Evolutionary conservation across 1,284 basidiomycete species (phyloP).

Genomic region (Trichosporon asahii): DNA sequence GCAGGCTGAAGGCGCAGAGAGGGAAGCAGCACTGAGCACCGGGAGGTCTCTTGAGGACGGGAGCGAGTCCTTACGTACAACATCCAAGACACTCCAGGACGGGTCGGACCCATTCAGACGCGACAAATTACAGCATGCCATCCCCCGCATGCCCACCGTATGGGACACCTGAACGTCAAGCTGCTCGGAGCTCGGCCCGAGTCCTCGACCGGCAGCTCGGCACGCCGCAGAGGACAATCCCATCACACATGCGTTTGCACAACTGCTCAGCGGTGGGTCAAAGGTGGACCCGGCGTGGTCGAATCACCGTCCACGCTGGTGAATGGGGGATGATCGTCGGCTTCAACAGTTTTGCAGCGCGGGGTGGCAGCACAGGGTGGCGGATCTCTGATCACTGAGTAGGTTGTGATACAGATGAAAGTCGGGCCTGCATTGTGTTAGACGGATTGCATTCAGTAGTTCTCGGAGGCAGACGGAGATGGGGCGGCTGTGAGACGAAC

Average conservation of each 20-base stretch:
- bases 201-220: background rate
- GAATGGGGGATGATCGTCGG: background rate
- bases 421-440: background rate
- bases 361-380: background rate
- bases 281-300: background rate
- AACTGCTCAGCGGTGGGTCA: background rate
- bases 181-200: background rate
- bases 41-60: background rate
- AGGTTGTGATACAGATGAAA: background rate
- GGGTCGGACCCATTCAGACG: background rate
- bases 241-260: background rate
- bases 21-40: background rate
- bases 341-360: background rate
- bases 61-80: background rate
- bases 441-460: background rate
- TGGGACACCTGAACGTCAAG: background rate
- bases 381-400: background rate
- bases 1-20: background rate
- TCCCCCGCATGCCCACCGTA: background rate
- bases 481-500: too few relatives aligned
- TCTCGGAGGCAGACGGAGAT: background rate
- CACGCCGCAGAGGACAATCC: background rate
- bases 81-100: background rate
- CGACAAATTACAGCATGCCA: background rate
- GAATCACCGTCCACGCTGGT: background rate